Base-by-base conservation (phyloP, 768 basidiomycete genomes). In the Saitozyma sp. region DNA sequence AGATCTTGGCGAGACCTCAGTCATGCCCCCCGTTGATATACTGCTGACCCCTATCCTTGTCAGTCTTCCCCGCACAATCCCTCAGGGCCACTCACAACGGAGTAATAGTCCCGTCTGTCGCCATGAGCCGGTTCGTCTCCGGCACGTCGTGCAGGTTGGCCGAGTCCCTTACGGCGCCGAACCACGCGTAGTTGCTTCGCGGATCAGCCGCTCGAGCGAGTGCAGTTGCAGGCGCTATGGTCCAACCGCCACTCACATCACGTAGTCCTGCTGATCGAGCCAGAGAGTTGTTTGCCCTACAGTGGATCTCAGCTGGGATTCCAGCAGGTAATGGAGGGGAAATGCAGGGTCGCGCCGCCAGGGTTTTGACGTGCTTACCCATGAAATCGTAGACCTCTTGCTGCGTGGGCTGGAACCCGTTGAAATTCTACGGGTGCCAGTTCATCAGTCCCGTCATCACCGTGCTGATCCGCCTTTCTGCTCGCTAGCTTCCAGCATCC, bases 141-240 rank as follows among this genome's bases (percentile, higher is more conserved):
- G 49, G 29, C 14, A 69, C 68, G 3, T 56, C 62, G 42, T 61
- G 54, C 13, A 69, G 56, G n/a, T 43, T 54, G 4, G 20, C 48
- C 8, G 62, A 9, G 42, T 58, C 50, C 5, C 56, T 16, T 4
- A 52, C 59, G 8, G 61, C 56, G 6, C 68, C 68, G 49, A 68
- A 68, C 67, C 67, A 68, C 9, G 59, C 64, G 54, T 68, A 68
- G 49, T 65, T 65, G 38, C 60, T n/a, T n/a, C n/a, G n/a, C n/a
- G n/a, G n/a, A n/a, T n/a, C n/a, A n/a, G n/a, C n/a, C n/a, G n/a
- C n/a, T n/a, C n/a, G n/a, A n/a, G n/a, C n/a, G n/a, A n/a, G n/a
- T n/a, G n/a, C n/a, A n/a, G n/a, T n/a, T n/a, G n/a, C n/a, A n/a
- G n/a, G n/a, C n/a, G 29, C 29, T 29, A 5, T 29, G 29, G 29